phyloP scores from a whole-genome alignment of 2,329 filamentous ascomycete genomes.

The Atkinsonella hypoxylon region DNA sequence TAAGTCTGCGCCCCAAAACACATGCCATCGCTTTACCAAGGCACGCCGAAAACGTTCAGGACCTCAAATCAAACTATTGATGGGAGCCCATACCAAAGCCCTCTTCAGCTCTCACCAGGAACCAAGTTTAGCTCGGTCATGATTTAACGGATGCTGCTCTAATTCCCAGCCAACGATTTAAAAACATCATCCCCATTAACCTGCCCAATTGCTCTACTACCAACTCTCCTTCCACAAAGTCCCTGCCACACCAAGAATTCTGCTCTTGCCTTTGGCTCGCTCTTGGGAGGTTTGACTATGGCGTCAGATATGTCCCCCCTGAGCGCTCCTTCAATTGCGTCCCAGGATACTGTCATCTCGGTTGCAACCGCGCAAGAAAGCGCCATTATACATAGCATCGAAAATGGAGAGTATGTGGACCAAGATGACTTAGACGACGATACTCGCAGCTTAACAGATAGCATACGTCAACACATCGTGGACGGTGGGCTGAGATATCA shows the following conservation, averaged over 20 bases:
- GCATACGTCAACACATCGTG: slow-evolving; percentile 30
- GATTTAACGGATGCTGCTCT: no score
- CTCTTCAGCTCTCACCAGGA: no score
- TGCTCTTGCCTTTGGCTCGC: neutral
- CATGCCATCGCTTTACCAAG: no score
- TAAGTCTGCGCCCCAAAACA: no score
- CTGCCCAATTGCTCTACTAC: no score
- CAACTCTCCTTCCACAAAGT: neutral
- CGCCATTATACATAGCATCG: slow-evolving; percentile 19
- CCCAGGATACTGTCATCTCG: slow-evolving; percentile 13
- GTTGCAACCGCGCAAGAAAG: slow-evolving; percentile 20
- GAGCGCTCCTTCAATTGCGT: neutral
- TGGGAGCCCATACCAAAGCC: no score
- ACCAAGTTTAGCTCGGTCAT: no score
- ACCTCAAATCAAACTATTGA: no score
- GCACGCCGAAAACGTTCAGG: no score
- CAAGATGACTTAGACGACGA: slow-evolving; percentile 18
- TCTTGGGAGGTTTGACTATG: neutral
- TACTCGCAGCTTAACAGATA: slow-evolving; percentile 29
- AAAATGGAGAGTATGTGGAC: slow-evolving; percentile 18
- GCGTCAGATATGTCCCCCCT: neutral
- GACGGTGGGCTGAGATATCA: slow-evolving; percentile 29
- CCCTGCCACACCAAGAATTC: no score
- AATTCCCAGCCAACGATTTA: no score
- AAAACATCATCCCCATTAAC: no score